phyloP scores from a whole-genome alignment of 441 rosid species.

The Croton setiger region DNA sequence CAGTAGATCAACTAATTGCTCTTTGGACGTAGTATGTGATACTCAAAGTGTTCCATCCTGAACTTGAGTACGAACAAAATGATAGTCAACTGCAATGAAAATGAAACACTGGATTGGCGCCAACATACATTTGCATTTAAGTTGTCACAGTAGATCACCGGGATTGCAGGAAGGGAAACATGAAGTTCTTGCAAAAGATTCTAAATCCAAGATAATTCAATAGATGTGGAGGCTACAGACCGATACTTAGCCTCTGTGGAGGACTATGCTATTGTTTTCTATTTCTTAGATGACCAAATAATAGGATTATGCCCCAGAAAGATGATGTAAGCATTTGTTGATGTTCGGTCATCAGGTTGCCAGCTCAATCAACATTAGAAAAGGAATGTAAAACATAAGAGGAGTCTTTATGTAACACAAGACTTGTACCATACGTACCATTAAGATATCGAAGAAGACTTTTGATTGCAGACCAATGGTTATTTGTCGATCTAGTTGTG shows the following conservation, averaged over 20 bases:
- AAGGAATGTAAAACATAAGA: not conserved
- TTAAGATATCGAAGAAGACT: no score
- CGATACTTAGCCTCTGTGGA: not conserved
- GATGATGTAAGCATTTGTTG: no score
- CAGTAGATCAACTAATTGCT: not conserved
- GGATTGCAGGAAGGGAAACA: not conserved
- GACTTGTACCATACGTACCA: no score
- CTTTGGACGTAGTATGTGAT: not conserved
- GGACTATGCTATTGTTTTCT: no score
- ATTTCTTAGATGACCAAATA: no score
- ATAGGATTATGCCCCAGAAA: no score
- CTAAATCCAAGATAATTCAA: not conserved
- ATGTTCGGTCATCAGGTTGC: no score
- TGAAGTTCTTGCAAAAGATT: not conserved
- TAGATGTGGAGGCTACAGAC: not conserved
- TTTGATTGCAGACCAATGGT: no score
- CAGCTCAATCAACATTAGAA: no score
- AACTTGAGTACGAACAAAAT: constrained; percentile 18
- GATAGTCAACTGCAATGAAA: constrained; percentile 9
- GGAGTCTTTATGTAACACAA: not conserved
- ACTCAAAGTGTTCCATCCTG: not conserved
- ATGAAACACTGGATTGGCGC: constrained; percentile 18
- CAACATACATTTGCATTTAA: not conserved
- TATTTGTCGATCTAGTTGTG: no score
- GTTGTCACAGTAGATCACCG: no score